Conservation (phyloP, 2,329 filamentous ascomycete species). For the Didymellaceae sp. region DNA sequence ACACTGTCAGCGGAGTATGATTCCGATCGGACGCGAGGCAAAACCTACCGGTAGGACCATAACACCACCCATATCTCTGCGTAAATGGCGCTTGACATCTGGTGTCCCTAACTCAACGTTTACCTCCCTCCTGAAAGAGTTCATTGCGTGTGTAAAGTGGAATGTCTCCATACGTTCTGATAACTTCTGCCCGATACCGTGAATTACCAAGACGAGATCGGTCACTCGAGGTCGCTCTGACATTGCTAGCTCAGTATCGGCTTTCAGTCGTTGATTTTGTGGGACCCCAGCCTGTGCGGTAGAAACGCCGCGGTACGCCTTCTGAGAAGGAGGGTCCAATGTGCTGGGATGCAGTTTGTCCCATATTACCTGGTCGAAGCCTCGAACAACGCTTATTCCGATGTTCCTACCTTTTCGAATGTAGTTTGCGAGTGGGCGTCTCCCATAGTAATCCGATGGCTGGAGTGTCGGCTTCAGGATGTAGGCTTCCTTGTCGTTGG, state of each 20-base stretch:
- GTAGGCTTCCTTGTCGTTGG: constrained; percentile 76
- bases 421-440: constrained; percentile 77
- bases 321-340: constrained; percentile 47
- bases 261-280: constrained; percentile 48
- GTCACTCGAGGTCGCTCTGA: constrained; percentile 75
- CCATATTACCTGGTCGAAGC: constrained; percentile 83
- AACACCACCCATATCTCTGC: constrained; percentile 80
- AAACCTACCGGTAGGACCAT: constrained; percentile 78
- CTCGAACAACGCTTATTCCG: constrained; percentile 85
- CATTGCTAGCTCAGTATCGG: constrained; percentile 66
- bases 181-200: constrained; percentile 96
- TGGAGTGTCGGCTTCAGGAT: constrained; percentile 84
- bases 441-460: constrained; percentile 83
- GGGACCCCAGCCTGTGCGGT: constrained; percentile 53
- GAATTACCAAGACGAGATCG: constrained; percentile 87
- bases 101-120: constrained; percentile 82
- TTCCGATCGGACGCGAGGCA: neutral
- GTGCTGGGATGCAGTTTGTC: constrained; percentile 69
- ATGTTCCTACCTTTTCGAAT: constrained; percentile 84
- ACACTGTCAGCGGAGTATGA: constrained; percentile 19
- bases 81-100: constrained; percentile 75
- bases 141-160: constrained; percentile 96
- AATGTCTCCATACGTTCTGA: constrained; percentile 95
- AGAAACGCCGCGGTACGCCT: constrained; percentile 55
- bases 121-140: constrained; percentile 82